Percentiles rank a stretch among this genome's conserved stretches.
phyloP scores from a whole-genome alignment of 2,329 filamentous ascomycete species.

The Myrmaecium sp. region DNA sequence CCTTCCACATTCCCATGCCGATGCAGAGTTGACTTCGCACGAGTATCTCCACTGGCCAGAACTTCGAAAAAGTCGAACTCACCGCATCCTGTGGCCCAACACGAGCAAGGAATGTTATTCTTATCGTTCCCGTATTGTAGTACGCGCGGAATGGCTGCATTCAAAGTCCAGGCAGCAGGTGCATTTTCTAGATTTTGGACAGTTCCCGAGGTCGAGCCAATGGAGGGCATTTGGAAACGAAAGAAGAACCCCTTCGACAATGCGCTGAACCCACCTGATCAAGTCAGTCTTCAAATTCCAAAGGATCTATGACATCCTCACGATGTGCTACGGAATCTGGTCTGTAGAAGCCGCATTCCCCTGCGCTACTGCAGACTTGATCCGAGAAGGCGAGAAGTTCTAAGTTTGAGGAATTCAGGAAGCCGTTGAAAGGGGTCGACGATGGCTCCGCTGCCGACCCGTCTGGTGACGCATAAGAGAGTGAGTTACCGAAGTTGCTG shows the following conservation, averaged over 20 bases:
- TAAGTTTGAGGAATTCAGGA: slow-evolving; percentile 15
- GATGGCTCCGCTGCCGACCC: slow-evolving; percentile 29
- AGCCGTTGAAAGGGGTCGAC: slow-evolving; percentile 33
- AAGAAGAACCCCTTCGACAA: slow-evolving; percentile 56
- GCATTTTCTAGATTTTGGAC: slow-evolving; percentile 14
- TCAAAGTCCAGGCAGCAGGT: slow-evolving; percentile 63
- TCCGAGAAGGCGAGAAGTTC: slow-evolving; percentile 21
- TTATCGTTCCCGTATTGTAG: slow-evolving; percentile 44
- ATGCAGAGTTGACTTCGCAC: slow-evolving; percentile 53
- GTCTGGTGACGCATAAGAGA: slow-evolving; percentile 35
- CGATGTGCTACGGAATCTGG: slow-evolving; percentile 34
- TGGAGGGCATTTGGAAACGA: slow-evolving; percentile 55
- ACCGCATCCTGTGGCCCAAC: slow-evolving; percentile 54
- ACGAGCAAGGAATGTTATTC: slow-evolving; percentile 40
- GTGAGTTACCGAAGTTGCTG: slow-evolving; percentile 37
- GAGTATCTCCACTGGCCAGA: slow-evolving; percentile 44
- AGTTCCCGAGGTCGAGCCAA: slow-evolving; percentile 32
- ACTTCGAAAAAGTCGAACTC: slow-evolving; percentile 65
- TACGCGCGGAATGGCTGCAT: slow-evolving; percentile 53
- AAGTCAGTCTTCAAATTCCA: slow-evolving; percentile 2
- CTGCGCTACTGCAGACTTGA: slow-evolving; percentile 26
- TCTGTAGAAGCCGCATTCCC: slow-evolving; percentile 31
- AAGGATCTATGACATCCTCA: slow-evolving; percentile 13
- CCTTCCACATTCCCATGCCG: slow-evolving; percentile 39
- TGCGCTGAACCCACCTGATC: slow-evolving; percentile 50